phyloP scores from a whole-genome alignment of 345 rosid genomes.

The Kandelia obovata region DNA sequence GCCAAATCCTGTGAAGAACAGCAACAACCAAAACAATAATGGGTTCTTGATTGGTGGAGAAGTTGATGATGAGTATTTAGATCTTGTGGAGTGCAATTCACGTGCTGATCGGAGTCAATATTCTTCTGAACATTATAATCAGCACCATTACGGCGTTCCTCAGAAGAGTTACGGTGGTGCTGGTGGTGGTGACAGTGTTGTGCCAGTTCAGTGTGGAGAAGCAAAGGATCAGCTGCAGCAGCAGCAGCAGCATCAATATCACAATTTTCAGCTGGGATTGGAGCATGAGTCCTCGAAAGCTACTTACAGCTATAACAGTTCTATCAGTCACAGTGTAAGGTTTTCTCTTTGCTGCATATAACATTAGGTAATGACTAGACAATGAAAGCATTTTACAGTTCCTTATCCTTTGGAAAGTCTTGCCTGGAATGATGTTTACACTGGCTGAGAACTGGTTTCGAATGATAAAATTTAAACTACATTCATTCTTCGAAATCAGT shows the following conservation, averaged over 20 bases:
- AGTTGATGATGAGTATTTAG: constrained; percentile 72
- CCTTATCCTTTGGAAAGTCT: too few species aligned
- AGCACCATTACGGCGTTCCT: constrained; percentile 31
- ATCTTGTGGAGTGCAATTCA: constrained; percentile 66
- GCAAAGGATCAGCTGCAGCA: constrained; percentile 42
- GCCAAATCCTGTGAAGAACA: constrained; percentile 48
- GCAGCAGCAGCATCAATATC: constrained; percentile 29
- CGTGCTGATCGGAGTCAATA: constrained; percentile 42
- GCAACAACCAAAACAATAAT: constrained; percentile 27
- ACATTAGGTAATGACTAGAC: neutral
- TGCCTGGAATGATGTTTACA: too few species aligned
- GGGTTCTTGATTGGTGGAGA: constrained; percentile 59
- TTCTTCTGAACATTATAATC: constrained; percentile 35
- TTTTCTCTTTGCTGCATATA: constrained; percentile 8
- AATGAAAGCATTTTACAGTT: neutral
- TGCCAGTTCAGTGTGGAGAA: constrained; percentile 55
- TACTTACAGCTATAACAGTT: constrained; percentile 44
- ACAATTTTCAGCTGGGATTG: constrained; percentile 43
- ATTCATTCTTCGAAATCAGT: too few species aligned
- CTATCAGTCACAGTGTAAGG: constrained; percentile 54
- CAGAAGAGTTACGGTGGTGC: constrained; percentile 29
- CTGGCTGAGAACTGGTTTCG: too few species aligned
- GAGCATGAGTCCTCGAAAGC: constrained; percentile 48
- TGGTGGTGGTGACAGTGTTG: constrained; percentile 63
- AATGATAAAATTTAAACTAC: too few species aligned